Evolutionary conservation across 768 basidiomycete species (phyloP).

Genomic region (Rhodosporidiobolus odoratus): DNA sequence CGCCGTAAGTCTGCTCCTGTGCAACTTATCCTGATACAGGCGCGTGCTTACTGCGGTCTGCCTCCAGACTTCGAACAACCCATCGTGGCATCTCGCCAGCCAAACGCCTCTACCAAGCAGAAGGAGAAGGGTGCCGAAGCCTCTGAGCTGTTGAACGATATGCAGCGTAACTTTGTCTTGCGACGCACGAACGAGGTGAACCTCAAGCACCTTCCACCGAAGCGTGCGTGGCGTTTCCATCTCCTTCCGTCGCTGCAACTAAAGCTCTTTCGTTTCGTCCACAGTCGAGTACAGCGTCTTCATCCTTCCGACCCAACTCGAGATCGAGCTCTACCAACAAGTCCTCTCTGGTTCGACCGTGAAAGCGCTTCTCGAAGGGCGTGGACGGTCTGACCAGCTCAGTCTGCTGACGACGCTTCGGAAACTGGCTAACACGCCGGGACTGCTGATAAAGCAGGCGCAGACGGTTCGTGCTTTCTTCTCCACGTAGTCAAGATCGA

Average conservation of each 20-base stretch:
- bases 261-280: neutral
- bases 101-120: constrained; percentile 65
- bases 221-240: constrained; percentile 56
- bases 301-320: constrained; percentile 75
- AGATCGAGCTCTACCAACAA: constrained; percentile 68
- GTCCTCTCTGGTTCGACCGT: constrained; percentile 69
- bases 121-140: constrained; percentile 72
- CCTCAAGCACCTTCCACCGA: constrained; percentile 80
- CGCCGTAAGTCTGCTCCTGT: constrained; percentile 29
- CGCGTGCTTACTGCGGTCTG: neutral
- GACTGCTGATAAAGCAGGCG: constrained; percentile 53
- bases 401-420: constrained; percentile 72
- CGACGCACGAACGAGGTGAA: constrained; percentile 79
- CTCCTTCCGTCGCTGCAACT: constrained; percentile 2
- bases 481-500: too few species aligned
- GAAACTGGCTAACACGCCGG: constrained; percentile 89
- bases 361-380: constrained; percentile 62
- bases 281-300: constrained; percentile 99
- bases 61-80: constrained; percentile 72
- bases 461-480: constrained; percentile 17
- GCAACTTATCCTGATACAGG: rapidly evolving
- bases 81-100: constrained; percentile 77
- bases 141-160: constrained; percentile 59
- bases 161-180: constrained; percentile 61
- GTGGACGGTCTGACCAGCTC: constrained; percentile 65